Evolutionary conservation across 768 basidiomycete species (phyloP), one percentile per base, ranked within the genome.

Genomic region (Lactarius deliciosus): DNA sequence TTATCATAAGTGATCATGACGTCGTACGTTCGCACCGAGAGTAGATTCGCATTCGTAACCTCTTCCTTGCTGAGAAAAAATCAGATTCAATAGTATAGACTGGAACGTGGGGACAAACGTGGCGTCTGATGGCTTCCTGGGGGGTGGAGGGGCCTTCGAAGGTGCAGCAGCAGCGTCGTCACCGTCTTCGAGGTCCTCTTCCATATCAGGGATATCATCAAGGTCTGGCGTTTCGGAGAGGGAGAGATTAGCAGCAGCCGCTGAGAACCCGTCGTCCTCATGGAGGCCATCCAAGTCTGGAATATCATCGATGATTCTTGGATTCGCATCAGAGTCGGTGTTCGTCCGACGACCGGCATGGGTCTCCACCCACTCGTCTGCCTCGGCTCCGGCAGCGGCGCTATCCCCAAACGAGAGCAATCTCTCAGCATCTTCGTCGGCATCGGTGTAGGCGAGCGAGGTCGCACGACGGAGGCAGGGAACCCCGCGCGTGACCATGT

Each of bases 1-100:
- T 98, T 99, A 85, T 99, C 97, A 77, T 98, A 99, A 57, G 93
- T 94, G 81, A 99, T 98, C 90, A 97, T 93, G 73, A 98, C 96
- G 76, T 99, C 97, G 81, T 99, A 99, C 13, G 96, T 99, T 74
- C 97, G 86, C 47, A 98, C 94, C 83, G 96, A 93, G 50, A 98
- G 81, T 32, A 98, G 81, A 73, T 97, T 97, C 64, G 86, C 87
- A 68, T 87, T 92, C 40, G 87, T 85, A 25, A 84, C 81, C 70
- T 89, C 87, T 71, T 85, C 78, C 69, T 89, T 92, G 68, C 43
- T 59, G 36, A 43, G 60, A 40, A 15, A 30, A 57, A 50, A 68
- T 57, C 6, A 57, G 60, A 65, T 61, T n/a, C 11, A n/a, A 60
- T 36, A 11, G n/a, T 4, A 57, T 56, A 59, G 15, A n/a, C 22